phyloP scores from a whole-genome alignment of 73 alveolate species.

The Tetrahymena malaccensis region DNA sequence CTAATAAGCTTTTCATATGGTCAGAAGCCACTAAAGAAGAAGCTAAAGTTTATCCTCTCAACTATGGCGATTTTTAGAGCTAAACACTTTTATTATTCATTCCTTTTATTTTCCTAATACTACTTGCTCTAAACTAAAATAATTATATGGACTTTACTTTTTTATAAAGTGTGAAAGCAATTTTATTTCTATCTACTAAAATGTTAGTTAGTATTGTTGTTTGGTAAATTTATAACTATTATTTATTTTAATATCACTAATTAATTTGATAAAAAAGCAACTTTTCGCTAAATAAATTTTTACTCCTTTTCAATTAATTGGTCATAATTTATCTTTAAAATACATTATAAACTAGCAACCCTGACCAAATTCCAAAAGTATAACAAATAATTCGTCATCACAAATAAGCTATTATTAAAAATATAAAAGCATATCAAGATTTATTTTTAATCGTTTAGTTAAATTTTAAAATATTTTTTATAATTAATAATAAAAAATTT shows the following conservation, averaged over 20 bases:
- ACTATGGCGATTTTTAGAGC: background rate
- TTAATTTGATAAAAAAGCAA: too few species aligned
- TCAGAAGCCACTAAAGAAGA: slow-evolving; percentile 23
- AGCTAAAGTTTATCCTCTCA: slow-evolving; percentile 23
- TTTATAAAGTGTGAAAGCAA: background rate
- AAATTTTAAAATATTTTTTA: too few species aligned
- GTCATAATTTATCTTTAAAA: background rate
- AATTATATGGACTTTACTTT: background rate
- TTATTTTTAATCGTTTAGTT: too few species aligned
- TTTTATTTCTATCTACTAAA: background rate
- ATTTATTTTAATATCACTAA: background rate
- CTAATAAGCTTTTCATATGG: slow-evolving; percentile 28
- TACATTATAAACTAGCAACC: too few species aligned
- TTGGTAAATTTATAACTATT: background rate
- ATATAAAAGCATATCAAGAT: too few species aligned
- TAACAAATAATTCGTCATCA: too few species aligned
- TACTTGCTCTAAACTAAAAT: too few species aligned
- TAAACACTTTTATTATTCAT: background rate
- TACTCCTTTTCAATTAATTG: too few species aligned
- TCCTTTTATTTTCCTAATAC: background rate
- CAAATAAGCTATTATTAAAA: too few species aligned
- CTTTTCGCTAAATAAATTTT: too few species aligned
- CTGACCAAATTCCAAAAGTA: too few species aligned
- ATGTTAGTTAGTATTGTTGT: background rate
- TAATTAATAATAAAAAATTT: too few species aligned